Conservation (phyloP, 345 rosid genomes). For the Heritiera littoralis region DNA sequence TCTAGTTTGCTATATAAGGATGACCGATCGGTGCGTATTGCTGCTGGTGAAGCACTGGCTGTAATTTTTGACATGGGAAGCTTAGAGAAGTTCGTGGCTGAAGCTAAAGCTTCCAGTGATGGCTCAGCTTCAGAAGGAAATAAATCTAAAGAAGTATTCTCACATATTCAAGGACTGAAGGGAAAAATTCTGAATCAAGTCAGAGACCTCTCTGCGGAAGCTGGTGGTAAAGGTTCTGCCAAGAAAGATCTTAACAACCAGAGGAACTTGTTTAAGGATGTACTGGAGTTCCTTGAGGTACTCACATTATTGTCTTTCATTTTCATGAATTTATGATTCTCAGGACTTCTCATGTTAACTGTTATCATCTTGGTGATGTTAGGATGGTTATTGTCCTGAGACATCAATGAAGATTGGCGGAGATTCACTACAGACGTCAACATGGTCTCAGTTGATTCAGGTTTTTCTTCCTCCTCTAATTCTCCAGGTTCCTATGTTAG, state of each 20-base stretch:
- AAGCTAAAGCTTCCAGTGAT: slow-evolving; percentile 22
- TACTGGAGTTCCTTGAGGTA: slow-evolving; percentile 81
- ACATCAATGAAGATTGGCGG: slow-evolving; percentile 71
- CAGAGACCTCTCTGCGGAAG: slow-evolving; percentile 75
- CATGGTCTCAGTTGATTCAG: slow-evolving; percentile 82
- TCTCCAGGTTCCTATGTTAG: background rate
- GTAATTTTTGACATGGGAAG: slow-evolving; percentile 70
- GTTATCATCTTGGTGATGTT: slow-evolving; percentile 15
- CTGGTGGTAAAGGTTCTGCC: slow-evolving; percentile 90
- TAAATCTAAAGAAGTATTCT: slow-evolving; percentile 47
- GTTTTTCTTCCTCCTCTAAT: slow-evolving; percentile 26
- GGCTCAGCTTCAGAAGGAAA: slow-evolving; percentile 36
- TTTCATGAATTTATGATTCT: background rate
- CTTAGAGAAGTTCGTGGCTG: slow-evolving; percentile 66
- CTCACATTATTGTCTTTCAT: background rate
- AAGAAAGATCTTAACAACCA: slow-evolving; percentile 92
- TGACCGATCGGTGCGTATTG: slow-evolving; percentile 85
- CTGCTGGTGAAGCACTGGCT: slow-evolving; percentile 94
- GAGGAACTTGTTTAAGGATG: slow-evolving; percentile 78
- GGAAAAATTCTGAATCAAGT: slow-evolving; percentile 67
- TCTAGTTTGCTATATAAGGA: slow-evolving; percentile 77
- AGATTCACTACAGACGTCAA: slow-evolving; percentile 55
- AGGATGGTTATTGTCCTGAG: slow-evolving; percentile 71
- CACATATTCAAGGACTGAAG: slow-evolving; percentile 67
- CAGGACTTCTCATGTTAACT: background rate